phyloP scores from a whole-genome alignment of 148 eudicot species.

The Camellia japonica region DNA sequence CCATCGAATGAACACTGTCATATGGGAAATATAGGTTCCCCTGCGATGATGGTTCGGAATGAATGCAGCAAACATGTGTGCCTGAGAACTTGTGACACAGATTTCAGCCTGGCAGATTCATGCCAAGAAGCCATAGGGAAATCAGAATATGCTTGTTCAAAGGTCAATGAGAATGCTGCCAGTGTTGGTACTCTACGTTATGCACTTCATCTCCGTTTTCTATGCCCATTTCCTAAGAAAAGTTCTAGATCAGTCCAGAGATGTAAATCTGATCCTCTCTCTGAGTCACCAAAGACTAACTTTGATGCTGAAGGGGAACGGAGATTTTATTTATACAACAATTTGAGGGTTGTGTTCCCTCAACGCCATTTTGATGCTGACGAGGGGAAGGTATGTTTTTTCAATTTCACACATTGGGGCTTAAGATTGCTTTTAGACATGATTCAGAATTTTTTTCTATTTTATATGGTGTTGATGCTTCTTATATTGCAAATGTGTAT shows the following conservation, averaged over 20 bases:
- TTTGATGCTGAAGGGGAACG: slow-evolving; percentile 37
- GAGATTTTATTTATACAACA: slow-evolving; percentile 61
- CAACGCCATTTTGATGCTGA: slow-evolving; percentile 83
- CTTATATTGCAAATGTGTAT: neutral
- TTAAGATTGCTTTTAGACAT: neutral
- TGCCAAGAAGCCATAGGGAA: slow-evolving; percentile 24
- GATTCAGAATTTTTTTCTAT: neutral
- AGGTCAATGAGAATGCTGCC: slow-evolving; percentile 33
- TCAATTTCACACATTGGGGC: neutral
- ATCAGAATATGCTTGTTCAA: slow-evolving; percentile 28
- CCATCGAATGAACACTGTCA: neutral
- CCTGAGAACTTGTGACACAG: slow-evolving; percentile 18
- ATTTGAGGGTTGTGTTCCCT: slow-evolving; percentile 76
- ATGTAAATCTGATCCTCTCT: slow-evolving; percentile 35
- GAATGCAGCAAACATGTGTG: slow-evolving; percentile 18
- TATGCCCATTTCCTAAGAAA: slow-evolving; percentile 61
- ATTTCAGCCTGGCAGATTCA: slow-evolving; percentile 15
- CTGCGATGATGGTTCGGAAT: neutral
- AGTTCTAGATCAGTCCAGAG: slow-evolving; percentile 41
- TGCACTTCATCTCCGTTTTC: slow-evolving; percentile 85
- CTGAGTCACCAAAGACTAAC: slow-evolving; percentile 18
- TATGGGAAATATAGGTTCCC: neutral
- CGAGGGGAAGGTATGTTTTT: slow-evolving; percentile 69
- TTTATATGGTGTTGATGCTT: neutral
- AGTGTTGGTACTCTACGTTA: slow-evolving; percentile 64